Base-by-base conservation (phyloP, 2,329 filamentous ascomycete genomes). In the Blastomyces gilchristii region DNA sequence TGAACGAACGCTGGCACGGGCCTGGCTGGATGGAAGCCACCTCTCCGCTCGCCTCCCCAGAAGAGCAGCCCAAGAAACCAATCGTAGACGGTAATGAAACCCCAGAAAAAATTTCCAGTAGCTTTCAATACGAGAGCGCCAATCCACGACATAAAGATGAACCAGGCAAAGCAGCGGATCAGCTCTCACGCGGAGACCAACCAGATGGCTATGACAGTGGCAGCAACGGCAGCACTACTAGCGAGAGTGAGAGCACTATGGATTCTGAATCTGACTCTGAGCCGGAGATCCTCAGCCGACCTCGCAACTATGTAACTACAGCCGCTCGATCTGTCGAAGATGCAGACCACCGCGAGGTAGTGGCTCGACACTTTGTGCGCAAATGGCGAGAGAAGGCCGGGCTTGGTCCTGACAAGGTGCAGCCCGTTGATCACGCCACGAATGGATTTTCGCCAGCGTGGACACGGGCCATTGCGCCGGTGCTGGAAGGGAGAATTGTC, bases 381-480 rank as follows among this genome's bases (percentile, higher is more conserved):
- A 89, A 88, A 69, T 96, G 91, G 91, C 87, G 87, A 70, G 80
- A 83, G 28, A 75, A 85, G 64, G 85, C 88, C 0, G 85, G 86
- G 0, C 77, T 95, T 25, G 79, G 85, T 64, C 80, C 78, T 60
- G 70, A 74, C 59, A 71, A 78, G 12, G 82, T 78, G 50, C 82
- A 83, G 64, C 69, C 70, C 18, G 72, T 78, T 62, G 80, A 82
- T 18, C 25, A 34, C 78, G 0, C 85, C 86, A 65, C 82, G 85
- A 60, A 85, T 88, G 41, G 34, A 41, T 25, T 28, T 18, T 77
- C 77, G 47, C 81, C 83, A 1, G 82, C 87, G 67, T 96, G 91
- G 90, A 93, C 90, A 9, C 85, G 83, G 65, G 87, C 89, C 1
- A 92, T 96, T 73, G 85, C 87, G 62, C 91, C 91, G 0, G 82